Evolutionary conservation across 345 rosid genomes (phyloP).

Genomic region (Sisymbrium altissimum): DNA sequence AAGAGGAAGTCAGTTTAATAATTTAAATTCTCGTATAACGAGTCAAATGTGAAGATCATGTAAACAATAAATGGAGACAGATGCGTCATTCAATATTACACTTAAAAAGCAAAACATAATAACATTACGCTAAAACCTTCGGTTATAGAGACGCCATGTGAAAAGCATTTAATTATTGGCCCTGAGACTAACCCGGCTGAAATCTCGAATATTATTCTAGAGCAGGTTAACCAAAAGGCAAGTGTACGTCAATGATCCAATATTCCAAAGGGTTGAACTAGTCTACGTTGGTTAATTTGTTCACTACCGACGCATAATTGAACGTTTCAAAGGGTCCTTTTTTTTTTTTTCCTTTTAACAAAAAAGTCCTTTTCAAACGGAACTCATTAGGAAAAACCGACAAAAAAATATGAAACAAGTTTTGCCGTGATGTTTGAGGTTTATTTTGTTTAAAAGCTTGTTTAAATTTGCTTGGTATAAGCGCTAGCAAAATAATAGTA

Average conservation of each 20-base stretch:
- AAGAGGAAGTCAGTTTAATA: neutral
- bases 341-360: neutral
- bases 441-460: neutral
- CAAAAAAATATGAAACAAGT: neutral
- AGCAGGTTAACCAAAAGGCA: neutral
- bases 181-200: neutral
- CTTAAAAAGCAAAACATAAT: neutral
- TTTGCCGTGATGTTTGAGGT: slow-evolving; percentile 9
- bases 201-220: neutral
- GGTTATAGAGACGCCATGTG: neutral
- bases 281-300: slow-evolving; percentile 15
- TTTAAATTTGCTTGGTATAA: neutral
- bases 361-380: slow-evolving; percentile 15
- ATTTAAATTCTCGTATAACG: neutral
- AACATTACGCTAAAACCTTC: neutral
- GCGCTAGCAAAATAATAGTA: neutral
- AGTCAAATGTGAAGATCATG: neutral
- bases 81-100: too few relatives aligned
- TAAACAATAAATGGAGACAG: neutral
- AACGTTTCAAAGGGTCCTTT: slow-evolving; percentile 20
- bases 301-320: slow-evolving; percentile 19
- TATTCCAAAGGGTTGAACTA: neutral
- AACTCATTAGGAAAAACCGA: neutral
- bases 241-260: neutral
- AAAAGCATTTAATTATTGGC: neutral